Base-by-base conservation (phyloP, 1,284 basidiomycete species). In the Exobasidium cylindrosporum region DNA sequence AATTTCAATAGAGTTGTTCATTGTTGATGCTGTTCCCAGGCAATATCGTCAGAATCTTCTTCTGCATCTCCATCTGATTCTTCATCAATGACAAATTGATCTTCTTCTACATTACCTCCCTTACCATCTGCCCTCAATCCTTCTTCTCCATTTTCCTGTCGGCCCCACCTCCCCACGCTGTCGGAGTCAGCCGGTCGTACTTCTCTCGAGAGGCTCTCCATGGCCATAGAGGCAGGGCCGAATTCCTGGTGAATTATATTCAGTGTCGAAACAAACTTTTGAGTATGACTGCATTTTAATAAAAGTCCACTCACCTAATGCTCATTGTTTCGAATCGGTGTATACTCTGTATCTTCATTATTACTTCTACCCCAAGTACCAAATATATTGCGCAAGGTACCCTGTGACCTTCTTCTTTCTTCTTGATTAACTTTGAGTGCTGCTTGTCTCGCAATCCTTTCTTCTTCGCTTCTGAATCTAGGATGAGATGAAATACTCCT, bases 401-500 rank as follows among this genome's bases (percentile, higher is more conserved):
- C 13, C 47, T 21, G 26, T 13, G 47, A 50, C 3, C 90, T 89
- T 72, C 89, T 86, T 0, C 92, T 60, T 17, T 74, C 66, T 24
- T 69, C 69, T 0, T 67, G 65, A 0, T 70, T 70, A 1, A 73
- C 68, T 1, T 65, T 63, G 0, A 70, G 66, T 23, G 76, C 77
- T 17, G 65, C 68, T 1, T 77, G 76, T 24, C 75, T 83, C 66
- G 90, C 88, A 0, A 88, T 89, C 65, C 87, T 86, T 64, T 89
- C 87, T 70, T 90, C 89, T 47, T 87, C 76, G 62, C 83, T 82
- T 80, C 87, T 87, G 79, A 88, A 84, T 68, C 83, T 81, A 76
- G 73, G 86, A 83, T 86, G 81, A 57, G 72, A 69, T 44, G 60
- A 60, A 58, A 65, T 75, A 29, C 72, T 63, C 24, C 63, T 61